Evolutionary conservation across 352 stramenopile genomes (phyloP), one percentile per base, ranked within the genome.

Genomic region (Globisporangium emineosum): DNA sequence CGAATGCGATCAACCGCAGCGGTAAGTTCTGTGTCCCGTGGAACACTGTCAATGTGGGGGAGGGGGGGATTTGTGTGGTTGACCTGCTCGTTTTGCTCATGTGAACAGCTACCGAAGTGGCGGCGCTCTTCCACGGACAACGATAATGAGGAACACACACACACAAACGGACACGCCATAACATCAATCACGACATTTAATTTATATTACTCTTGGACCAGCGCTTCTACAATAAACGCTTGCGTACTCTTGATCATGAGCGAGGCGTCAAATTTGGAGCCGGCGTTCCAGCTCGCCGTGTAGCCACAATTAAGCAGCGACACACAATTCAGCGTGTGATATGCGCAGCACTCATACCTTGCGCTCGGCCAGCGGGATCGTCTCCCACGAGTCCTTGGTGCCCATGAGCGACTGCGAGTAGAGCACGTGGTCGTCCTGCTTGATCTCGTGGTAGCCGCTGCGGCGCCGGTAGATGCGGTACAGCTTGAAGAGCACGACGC

Each of bases 351-450:
- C 19, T 67, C 62, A 53, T 2, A 25, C 37, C 21, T 47, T 37
- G 13, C 43, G 52, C 0, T 56, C 43, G 17, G 29, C 49, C 5
- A 67, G 42, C 10, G 57, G 57, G 49, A 86, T 65, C 23, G 68
- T 78, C 42, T 90, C 83, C 75, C 76, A 89, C 64, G 85, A 94
- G 61, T 94, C 83, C 23, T 83, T 85, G 17, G 83, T 74, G 27
- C 69, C 69, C 58, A 82, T 72, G 30, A 94, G 78, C 63, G 78
- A 62, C 19, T 76, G 71, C 50, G 80, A 87, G 68, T 84, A 92
- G 66, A 94, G 78, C 50, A 51, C 68, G 54, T 75, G 72, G 65
- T 88, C 81, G 66, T 92, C 83, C 67, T 89, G 79, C 30, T 53
- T 60, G 54, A 67, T 67, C 53, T 81, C 71, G 40, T 72, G 68